Evolutionary conservation across 805 yeast genomes (phyloP), one percentile per base, ranked within the genome.

Genomic region (Dipodascus geniculatus): DNA sequence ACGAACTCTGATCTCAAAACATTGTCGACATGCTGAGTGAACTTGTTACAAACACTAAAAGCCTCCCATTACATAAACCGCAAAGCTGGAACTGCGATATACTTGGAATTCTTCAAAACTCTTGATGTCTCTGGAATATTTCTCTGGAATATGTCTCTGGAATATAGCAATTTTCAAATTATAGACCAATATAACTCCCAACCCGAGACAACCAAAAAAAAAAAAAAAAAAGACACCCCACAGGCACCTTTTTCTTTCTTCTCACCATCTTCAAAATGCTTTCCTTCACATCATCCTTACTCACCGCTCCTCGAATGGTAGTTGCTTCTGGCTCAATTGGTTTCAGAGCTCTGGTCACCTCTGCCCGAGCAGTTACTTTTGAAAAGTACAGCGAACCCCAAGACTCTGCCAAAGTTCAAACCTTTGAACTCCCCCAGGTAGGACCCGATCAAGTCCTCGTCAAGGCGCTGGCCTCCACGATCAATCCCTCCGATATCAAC

Each of bases 401-500:
- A 20, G 72, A 71, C 42, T 66, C 60, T 3, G 61, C 72, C 22
- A 56, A 57, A 53, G 63, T 58, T 4, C 71, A 75, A 50, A 71
- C 80, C 35, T 65, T 65, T 55, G 54, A 59, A 19, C 51, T 71
- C 19, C 59, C 63, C 19, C 67, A 64, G 22, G 70, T 71, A 2
- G 52, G 48, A 9, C 63, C 54, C 14, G 57, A 59, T 24, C 63
- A 82, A 52, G 72, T 87, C 14, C 69, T 87, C n/a, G 65, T 87
- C 53, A 77, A 82, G 61, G 70, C 88, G 1, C 64, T 89, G 42
- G 96, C 95, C 0, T 79, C 85, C 57, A 96, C 97, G 1, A 75
- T 90, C 58, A 90, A 90, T 64, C 97, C 97, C 0, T 85, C 96
- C 0, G 98, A 90, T 65, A 73, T 87, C 64, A 85, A 85, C 63